Conservation (phyloP, 345 rosid genomes). For the Lenwebbia sp. region DNA sequence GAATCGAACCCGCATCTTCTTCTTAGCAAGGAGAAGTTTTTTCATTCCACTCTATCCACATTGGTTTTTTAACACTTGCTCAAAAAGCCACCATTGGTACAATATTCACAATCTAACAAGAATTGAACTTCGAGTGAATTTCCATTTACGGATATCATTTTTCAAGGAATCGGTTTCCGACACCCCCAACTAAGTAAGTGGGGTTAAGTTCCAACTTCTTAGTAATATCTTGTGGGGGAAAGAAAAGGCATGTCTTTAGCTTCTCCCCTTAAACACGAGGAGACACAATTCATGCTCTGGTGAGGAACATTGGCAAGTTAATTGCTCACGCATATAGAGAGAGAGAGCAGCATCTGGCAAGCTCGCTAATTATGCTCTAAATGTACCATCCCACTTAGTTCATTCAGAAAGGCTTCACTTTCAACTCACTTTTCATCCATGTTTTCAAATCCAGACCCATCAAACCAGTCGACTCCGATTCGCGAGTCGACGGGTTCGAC, state of each 20-base stretch:
- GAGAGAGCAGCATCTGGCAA: too few species aligned
- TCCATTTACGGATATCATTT: too few species aligned
- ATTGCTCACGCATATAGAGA: not conserved
- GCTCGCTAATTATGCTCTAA: not conserved
- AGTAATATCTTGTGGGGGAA: not conserved
- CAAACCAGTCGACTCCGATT: not conserved
- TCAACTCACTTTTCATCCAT: not conserved
- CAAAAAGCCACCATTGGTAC: not conserved
- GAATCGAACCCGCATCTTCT: not conserved
- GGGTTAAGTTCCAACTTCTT: not conserved
- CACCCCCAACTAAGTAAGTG: not conserved
- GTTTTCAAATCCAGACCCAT: not conserved
- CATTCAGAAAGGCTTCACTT: not conserved
- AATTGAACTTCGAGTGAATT: not conserved
- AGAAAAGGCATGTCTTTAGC: not conserved
- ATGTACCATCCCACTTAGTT: not conserved
- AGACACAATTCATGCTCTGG: not conserved
- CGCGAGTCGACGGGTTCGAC: not conserved
- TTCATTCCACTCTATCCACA: not conserved
- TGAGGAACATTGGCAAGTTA: not conserved
- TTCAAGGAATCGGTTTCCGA: rapidly evolving
- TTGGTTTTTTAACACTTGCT: not conserved
- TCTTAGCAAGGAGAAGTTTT: not conserved
- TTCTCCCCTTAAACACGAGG: not conserved
- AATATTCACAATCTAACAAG: not conserved